Percentiles rank a stretch among this genome's conserved stretches.
These are phyloP conservation scores for Talaromyces sp. DNA, from an alignment of 2,329 filamentous ascomycete genomes.

Conservation along the genomic window DNA sequence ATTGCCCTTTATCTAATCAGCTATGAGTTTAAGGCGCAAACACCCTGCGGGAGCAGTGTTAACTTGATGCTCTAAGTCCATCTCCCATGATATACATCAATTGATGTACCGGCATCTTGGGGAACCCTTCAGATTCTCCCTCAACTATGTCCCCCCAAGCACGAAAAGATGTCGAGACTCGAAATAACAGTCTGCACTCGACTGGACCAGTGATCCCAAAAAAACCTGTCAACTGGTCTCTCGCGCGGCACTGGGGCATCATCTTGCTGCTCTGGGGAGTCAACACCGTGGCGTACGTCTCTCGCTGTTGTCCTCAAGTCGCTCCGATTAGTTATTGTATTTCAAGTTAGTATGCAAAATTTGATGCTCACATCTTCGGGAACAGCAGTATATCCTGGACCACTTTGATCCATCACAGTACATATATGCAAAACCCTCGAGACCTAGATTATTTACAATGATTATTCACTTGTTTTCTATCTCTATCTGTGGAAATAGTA, in stretches of 20 bases:
- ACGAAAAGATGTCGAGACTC: neutral
- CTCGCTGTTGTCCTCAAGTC: neutral
- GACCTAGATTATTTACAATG: too few species aligned
- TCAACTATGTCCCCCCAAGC: neutral
- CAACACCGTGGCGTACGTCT: slow-evolving; percentile 1
- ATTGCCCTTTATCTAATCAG: neutral
- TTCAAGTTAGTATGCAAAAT: neutral
- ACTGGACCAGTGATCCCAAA: neutral
- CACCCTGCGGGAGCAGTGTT: neutral
- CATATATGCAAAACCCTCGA: too few species aligned
- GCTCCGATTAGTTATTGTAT: neutral
- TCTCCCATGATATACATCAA: neutral
- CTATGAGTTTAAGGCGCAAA: neutral
- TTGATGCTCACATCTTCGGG: neutral
- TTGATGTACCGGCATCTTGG: neutral
- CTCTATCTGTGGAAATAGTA: too few species aligned
- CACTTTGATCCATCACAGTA: too few species aligned
- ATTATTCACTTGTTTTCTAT: too few species aligned
- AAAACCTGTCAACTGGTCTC: slow-evolving; percentile 1
- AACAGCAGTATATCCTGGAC: too few species aligned
- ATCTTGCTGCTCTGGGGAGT: neutral
- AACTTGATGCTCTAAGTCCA: neutral
- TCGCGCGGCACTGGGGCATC: neutral
- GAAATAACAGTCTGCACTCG: neutral
- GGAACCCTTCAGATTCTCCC: neutral